Evolutionary conservation across 2,329 filamentous ascomycete species (phyloP).

Genomic region (Monosporascus sp.): DNA sequence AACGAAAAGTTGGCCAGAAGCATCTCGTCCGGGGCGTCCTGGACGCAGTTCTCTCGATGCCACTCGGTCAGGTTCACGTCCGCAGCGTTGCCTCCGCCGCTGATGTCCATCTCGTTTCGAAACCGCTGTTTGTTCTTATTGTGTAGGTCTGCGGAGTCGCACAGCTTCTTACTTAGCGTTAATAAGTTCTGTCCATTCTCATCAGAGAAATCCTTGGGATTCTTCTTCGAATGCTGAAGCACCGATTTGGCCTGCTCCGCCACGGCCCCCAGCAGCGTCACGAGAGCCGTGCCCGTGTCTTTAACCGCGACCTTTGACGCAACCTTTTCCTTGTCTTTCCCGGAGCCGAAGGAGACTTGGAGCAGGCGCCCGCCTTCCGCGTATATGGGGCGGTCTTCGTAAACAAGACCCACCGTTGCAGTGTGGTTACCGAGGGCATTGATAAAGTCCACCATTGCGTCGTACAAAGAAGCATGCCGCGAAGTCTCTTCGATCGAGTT

Average conservation of each 20-base stretch:
- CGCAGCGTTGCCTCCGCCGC: neutral
- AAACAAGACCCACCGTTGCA: conserved; percentile 25
- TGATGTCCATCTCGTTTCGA: conserved; percentile 6
- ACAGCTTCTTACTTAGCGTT: conserved; percentile 26
- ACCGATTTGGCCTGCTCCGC: conserved; percentile 27
- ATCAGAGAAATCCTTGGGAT: conserved; percentile 15
- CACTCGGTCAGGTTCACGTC: conserved; percentile 21
- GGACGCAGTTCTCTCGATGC: conserved; percentile 29
- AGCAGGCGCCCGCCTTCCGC: conserved; percentile 29
- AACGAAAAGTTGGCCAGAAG: conserved; percentile 26
- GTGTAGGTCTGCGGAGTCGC: conserved; percentile 20
- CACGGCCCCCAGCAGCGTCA: conserved; percentile 20
- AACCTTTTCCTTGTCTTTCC: neutral
- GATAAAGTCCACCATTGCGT: conserved; percentile 34
- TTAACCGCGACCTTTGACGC: conserved; percentile 4
- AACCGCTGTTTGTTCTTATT: conserved; percentile 6
- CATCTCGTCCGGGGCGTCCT: conserved; percentile 27
- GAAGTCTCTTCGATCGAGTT: conserved; percentile 22
- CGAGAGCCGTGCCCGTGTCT: conserved; percentile 22
- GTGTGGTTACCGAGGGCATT: conserved; percentile 26
- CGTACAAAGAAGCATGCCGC: conserved; percentile 25
- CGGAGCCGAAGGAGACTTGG: conserved; percentile 23
- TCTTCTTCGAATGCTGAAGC: conserved; percentile 15
- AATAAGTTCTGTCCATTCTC: conserved; percentile 25
- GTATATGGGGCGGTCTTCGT: conserved; percentile 27